A percentile compares a stretch with the other conserved stretches of the same genome.
These are phyloP conservation scores for Torulaspora pretoriensis DNA, from an alignment of 1,139 yeast genomes.

Conservation along the genomic window DNA sequence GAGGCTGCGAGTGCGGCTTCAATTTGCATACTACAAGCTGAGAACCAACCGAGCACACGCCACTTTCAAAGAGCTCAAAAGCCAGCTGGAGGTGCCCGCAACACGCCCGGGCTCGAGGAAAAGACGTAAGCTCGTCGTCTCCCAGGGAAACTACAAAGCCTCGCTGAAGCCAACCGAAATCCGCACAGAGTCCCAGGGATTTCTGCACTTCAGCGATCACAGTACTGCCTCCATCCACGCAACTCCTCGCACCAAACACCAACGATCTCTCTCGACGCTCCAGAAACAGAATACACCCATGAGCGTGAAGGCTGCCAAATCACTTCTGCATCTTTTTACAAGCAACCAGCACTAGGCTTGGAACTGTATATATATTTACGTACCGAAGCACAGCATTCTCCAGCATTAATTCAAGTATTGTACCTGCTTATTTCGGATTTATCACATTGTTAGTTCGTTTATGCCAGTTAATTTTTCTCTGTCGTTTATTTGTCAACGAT, in stretches of 20 bases:
- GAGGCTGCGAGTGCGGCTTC: slow-evolving; percentile 63
- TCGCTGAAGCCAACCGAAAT: slow-evolving; percentile 17
- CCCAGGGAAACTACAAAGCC: slow-evolving; percentile 30
- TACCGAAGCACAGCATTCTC: slow-evolving; percentile 7
- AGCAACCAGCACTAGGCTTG: slow-evolving; percentile 13
- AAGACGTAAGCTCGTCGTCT: slow-evolving; percentile 28
- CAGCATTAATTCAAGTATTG: not conserved
- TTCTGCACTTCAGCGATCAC: slow-evolving; percentile 5
- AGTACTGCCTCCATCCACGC: slow-evolving; percentile 8
- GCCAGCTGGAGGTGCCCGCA: slow-evolving; percentile 3
- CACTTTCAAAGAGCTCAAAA: slow-evolving; percentile 27
- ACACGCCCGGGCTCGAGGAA: slow-evolving; percentile 6
- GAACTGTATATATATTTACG: not conserved
- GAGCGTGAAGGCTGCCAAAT: slow-evolving; percentile 37
- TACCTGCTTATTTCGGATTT: not conserved
- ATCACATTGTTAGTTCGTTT: slow-evolving; percentile 1
- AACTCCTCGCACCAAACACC: slow-evolving; percentile 13
- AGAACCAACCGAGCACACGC: slow-evolving; percentile 49
- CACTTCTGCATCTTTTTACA: slow-evolving; percentile 32
- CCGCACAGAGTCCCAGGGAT: not conserved
- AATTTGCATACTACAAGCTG: slow-evolving; percentile 74
- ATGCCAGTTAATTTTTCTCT: slow-evolving; percentile 2
- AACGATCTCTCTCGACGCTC: slow-evolving; percentile 1
- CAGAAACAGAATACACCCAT: slow-evolving; percentile 32
- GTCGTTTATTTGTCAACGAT: slow-evolving; percentile 3